Base-by-base conservation (phyloP, 768 basidiomycete genomes). In the Chalciporus piperatus region DNA sequence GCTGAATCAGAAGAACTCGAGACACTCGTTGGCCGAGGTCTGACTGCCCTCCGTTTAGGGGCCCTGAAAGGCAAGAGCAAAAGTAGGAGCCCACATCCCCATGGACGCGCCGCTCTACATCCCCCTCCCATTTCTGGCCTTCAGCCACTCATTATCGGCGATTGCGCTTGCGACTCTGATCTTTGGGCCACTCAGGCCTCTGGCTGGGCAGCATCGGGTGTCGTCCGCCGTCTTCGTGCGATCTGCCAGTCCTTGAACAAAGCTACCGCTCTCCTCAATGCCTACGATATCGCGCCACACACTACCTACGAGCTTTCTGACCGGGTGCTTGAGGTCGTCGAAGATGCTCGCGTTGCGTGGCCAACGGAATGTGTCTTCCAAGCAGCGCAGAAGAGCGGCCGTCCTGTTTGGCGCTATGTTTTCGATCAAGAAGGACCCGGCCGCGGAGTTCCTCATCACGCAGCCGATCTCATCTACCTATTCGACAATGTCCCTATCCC, bases 381-480 rank as follows among this genome's bases (percentile, higher is more conserved):
- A 46, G 75, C 74, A 47, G 76, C 80, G 2, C 75, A 75, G 48
- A 71, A 67, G 16, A 75, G 76, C 13, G 85, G 82, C 1, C 72
- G 72, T 37, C 78, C 78, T n/a, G 86, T 89, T 6, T 91, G 83
- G 83, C 77, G 89, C 51, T 91, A 87, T 59, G 81, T 88, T 16
- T 91, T 91, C 62, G 89, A 91, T 67, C 89, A 91, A 70, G 89
- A 88, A 59, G 80, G 84, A 1, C 85, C 87, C 9, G 72, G 76
- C 20, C 75, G 81, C 42, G 81, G 81, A 13, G 65, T 80, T 17
- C 81, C 87, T 2, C 87, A 88, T 61, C 85, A 89, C 62, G 82
- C 78, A 1, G 81, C 82, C 1, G 89, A 90, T 64, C 69, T 91
- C 40, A 76, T 87, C 50, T 91, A 90, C 65, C 76, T 91, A 45